phyloP scores from a whole-genome alignment of 208 protist species.

The Vickermania ingenoplastis region DNA sequence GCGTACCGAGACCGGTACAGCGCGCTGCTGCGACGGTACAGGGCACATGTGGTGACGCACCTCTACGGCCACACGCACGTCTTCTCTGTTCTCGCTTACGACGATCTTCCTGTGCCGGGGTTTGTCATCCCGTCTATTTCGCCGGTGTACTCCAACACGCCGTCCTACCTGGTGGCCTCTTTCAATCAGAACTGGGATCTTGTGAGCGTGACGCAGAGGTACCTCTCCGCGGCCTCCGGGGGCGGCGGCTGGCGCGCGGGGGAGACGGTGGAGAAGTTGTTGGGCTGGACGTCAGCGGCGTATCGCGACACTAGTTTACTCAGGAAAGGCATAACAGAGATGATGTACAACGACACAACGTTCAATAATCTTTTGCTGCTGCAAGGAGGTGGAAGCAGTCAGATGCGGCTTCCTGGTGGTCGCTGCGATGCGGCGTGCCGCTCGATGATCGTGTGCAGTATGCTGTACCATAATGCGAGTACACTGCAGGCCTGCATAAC shows the following conservation, averaged over 20 bases:
- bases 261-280: neutral
- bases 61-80: conserved; percentile 34
- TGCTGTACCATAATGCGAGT: neutral
- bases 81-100: conserved; percentile 22
- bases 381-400: neutral
- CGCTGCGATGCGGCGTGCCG: neutral
- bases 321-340: neutral
- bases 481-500: neutral
- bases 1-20: conserved; percentile 19
- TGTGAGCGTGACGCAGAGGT: conserved; percentile 10
- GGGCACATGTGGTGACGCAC: conserved; percentile 11
- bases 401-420: neutral
- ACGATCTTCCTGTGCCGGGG: conserved; percentile 16
- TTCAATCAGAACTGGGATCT: conserved; percentile 8
- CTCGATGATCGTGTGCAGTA: neutral
- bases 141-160: conserved; percentile 23
- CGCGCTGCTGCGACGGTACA: conserved; percentile 12
- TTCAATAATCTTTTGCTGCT: neutral
- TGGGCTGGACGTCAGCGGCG: neutral
- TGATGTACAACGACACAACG: neutral
- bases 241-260: neutral
- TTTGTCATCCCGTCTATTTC: conserved; percentile 26
- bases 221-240: neutral
- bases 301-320: neutral
- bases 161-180: conserved; percentile 20